Percentiles rank a stretch among this genome's conserved stretches.
These are phyloP conservation scores for Voacanga thouarsii DNA, from an alignment of 257 asterid species.

Conservation along the genomic window DNA sequence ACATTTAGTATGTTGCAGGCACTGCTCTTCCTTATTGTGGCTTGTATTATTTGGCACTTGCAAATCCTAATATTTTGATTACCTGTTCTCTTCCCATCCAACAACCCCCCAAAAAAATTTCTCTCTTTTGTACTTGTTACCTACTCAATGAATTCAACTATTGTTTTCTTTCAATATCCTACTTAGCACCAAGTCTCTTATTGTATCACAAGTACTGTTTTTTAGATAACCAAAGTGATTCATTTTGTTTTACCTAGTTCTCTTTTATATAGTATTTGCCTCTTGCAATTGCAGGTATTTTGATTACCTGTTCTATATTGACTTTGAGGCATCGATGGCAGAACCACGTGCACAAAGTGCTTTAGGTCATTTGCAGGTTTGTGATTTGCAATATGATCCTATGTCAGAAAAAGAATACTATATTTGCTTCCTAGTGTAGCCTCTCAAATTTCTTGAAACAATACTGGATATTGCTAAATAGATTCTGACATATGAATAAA, in stretches of 20 bases:
- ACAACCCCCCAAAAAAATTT: no score
- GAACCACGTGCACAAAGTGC: constrained; percentile 85
- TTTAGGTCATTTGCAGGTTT: constrained; percentile 64
- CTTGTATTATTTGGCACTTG: neutral
- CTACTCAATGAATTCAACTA: neutral
- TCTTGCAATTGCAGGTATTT: constrained; percentile 56
- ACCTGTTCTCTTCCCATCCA: neutral
- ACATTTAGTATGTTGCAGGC: neutral
- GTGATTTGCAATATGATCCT: neutral
- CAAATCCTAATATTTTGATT: neutral
- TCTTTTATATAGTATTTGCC: neutral
- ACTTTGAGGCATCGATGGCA: constrained; percentile 94
- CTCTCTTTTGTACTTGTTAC: neutral
- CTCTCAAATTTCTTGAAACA: neutral
- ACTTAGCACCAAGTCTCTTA: neutral
- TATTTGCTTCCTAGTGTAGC: neutral
- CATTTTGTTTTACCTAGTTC: neutral
- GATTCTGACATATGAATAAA: no score
- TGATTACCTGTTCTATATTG: constrained; percentile 87
- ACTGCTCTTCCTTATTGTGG: neutral
- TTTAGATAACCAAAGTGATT: neutral
- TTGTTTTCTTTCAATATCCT: neutral
- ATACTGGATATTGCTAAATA: neutral
- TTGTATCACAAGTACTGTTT: neutral
- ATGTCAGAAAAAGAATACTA: neutral